A percentile compares a stretch with the other conserved stretches of the same genome.
phyloP scores from a whole-genome alignment of 192 early-diverging fungal species.

The Linnemannia hyalina region DNA sequence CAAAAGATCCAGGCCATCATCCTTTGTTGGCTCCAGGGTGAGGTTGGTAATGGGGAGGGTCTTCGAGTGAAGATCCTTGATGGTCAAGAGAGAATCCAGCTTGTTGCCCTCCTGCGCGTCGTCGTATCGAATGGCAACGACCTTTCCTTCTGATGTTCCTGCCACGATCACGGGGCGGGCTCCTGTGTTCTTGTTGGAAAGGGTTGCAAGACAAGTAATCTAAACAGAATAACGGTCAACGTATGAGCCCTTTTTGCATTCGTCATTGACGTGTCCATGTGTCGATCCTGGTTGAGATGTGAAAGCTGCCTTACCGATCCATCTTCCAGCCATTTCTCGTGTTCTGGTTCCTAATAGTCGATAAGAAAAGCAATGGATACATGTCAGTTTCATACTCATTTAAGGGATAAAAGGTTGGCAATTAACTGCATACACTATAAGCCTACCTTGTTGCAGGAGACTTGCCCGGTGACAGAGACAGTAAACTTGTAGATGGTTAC shows the following conservation, averaged over 20 bases:
- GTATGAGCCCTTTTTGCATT: background rate
- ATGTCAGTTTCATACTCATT: background rate
- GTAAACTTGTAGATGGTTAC: conserved; percentile 48
- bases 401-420: no score
- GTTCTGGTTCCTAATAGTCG: conserved; percentile 23
- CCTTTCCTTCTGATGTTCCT: conserved; percentile 49
- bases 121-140: conserved; percentile 40
- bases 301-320: conserved; percentile 19
- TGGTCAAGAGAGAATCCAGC: conserved; percentile 26
- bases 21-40: conserved; percentile 39
- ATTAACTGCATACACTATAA: background rate
- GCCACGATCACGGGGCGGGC: conserved; percentile 38
- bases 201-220: conserved; percentile 44
- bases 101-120: conserved; percentile 28
- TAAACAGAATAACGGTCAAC: background rate
- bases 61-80: conserved; percentile 36
- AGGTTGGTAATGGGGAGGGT: conserved; percentile 41
- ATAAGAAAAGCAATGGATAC: background rate
- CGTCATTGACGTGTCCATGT: background rate
- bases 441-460: conserved; percentile 37
- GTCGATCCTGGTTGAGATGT: background rate
- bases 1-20: conserved; percentile 28
- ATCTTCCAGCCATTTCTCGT: conserved; percentile 19
- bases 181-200: conserved; percentile 37
- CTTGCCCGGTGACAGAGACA: conserved; percentile 40